phyloP scores from a whole-genome alignment of 192 early-diverging fungal genomes.

The Coemansia brasiliensis region DNA sequence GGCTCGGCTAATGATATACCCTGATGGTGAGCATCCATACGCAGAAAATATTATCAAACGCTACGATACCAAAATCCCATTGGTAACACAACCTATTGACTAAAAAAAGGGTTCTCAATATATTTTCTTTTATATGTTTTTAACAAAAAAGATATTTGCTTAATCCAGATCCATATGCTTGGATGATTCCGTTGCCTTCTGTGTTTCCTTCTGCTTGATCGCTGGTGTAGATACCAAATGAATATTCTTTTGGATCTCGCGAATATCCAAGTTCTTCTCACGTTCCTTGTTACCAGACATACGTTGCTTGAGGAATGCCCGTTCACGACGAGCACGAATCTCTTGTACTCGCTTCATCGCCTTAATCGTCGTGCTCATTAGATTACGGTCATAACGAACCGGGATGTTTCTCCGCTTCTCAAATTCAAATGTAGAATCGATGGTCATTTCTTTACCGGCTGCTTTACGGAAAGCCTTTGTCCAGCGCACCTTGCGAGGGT shows the following conservation, averaged over 20 bases:
- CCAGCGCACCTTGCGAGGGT: conserved; percentile 99
- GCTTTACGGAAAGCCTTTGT: conserved; percentile 99
- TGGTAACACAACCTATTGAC: conserved; percentile 36
- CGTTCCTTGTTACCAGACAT: conserved; percentile 85
- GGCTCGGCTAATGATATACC: conserved; percentile 77
- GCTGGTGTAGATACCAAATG: conserved; percentile 68
- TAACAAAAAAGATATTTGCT: background rate
- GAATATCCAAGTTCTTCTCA: conserved; percentile 73
- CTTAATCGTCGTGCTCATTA: conserved; percentile 96
- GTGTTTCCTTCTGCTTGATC: conserved; percentile 39
- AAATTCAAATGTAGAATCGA: conserved; percentile 96
- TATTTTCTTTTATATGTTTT: background rate
- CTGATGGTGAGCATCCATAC: conserved; percentile 85
- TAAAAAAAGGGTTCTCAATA: background rate
- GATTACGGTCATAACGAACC: conserved; percentile 94
- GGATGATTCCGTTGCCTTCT: conserved; percentile 42
- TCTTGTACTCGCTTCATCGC: conserved; percentile 97
- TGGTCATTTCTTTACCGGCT: conserved; percentile 99
- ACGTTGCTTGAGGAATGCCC: conserved; percentile 89
- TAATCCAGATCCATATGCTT: conserved; percentile 56
- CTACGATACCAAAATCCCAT: conserved; percentile 66
- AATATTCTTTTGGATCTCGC: conserved; percentile 81
- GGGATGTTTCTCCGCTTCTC: conserved; percentile 98
- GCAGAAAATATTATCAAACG: conserved; percentile 77
- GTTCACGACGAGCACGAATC: conserved; percentile 90